These are phyloP conservation scores for Gastrolobium bilobum DNA, from an alignment of 306 rosid genomes.

Conservation along the genomic window DNA sequence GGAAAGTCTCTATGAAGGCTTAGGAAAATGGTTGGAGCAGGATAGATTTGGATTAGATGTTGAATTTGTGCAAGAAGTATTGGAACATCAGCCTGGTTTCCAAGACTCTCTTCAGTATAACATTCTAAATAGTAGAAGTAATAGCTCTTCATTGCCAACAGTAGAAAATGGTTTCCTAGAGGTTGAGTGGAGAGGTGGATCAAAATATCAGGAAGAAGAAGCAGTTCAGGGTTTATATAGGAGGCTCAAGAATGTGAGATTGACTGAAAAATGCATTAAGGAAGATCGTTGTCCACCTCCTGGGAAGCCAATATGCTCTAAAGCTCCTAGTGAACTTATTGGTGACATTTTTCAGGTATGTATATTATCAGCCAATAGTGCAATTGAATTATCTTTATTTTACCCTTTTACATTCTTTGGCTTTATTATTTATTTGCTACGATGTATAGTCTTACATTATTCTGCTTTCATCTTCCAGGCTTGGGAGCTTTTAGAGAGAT, in stretches of 20 bases:
- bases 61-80: conserved; percentile 91
- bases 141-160: conserved; percentile 65
- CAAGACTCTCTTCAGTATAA: conserved; percentile 69
- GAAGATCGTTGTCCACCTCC: conserved; percentile 75
- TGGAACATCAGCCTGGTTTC: conserved; percentile 83
- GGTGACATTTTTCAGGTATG: conserved; percentile 94
- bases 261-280: conserved; percentile 50
- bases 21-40: conserved; percentile 87
- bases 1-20: conserved; percentile 50
- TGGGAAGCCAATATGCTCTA: conserved; percentile 81
- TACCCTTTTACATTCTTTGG: conserved; percentile 28
- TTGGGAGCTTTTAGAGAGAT: conserved; percentile 82
- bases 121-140: conserved; percentile 63
- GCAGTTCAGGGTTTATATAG: conserved; percentile 61
- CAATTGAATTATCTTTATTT: conserved; percentile 25
- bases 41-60: conserved; percentile 95
- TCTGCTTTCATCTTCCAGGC: conserved; percentile 61
- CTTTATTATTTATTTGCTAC: conserved; percentile 41
- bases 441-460: conserved; percentile 29
- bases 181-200: conserved; percentile 61
- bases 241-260: conserved; percentile 65
- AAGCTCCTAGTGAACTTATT: conserved; percentile 73
- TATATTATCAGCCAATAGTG: conserved; percentile 35
- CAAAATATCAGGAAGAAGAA: conserved; percentile 65
- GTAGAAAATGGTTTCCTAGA: conserved; percentile 82